phyloP scores from a whole-genome alignment of 495 filamentous ascomycete genomes.

The Annulohypoxylon moriforme region DNA sequence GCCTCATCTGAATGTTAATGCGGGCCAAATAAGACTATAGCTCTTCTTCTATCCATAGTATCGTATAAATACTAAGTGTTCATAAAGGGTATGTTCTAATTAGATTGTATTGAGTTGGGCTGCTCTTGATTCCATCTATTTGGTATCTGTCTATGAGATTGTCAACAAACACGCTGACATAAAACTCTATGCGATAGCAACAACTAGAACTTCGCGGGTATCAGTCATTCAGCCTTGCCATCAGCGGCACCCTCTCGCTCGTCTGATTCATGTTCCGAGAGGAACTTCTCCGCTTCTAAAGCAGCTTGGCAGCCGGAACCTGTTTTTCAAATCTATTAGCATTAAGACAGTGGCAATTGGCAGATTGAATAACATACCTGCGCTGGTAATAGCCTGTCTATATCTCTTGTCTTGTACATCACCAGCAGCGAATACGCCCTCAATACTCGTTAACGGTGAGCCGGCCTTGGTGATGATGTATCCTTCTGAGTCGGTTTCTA shows the following conservation, averaged over 20 bases:
- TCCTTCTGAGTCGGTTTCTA: constrained; percentile 83
- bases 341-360: background rate
- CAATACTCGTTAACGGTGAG: constrained; percentile 85
- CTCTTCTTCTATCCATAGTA: background rate
- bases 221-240: constrained; percentile 46
- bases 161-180: constrained; percentile 18
- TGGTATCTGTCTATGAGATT: constrained; percentile 37
- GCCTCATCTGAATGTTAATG: background rate
- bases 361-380: constrained; percentile 70
- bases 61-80: background rate
- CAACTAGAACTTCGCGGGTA: constrained; percentile 26
- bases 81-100: background rate
- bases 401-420: constrained; percentile 99
- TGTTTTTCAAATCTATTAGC: constrained; percentile 57
- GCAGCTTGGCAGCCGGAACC: constrained; percentile 95
- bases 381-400: constrained; percentile 96
- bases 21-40: background rate
- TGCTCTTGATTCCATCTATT: constrained; percentile 33
- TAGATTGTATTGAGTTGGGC: background rate
- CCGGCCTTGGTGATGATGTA: constrained; percentile 93
- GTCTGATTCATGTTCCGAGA: constrained; percentile 77
- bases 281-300: constrained; percentile 91
- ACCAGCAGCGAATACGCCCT: constrained; percentile 95
- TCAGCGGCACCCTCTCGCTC: constrained; percentile 46
- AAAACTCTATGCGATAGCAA: constrained; percentile 18